Base-by-base conservation (phyloP, 441 rosid species). In the Gossypium lobatum region DNA sequence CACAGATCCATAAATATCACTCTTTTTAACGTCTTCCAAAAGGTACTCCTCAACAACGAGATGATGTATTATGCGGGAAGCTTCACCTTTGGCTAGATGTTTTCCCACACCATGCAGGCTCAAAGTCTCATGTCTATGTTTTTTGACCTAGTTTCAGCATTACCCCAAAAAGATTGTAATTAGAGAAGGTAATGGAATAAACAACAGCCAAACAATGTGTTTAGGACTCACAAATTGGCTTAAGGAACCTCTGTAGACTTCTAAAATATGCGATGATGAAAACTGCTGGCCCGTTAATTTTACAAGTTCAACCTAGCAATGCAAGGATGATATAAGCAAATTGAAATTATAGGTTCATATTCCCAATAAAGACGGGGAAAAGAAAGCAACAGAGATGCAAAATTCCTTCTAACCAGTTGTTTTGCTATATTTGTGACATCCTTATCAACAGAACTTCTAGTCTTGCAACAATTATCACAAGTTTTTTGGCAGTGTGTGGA, bases 101-200 rank as follows among this genome's bases (percentile, higher is more conserved):
- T 94, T 94, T 76, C 98, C 98, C 54, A 89, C 95, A 73, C 97
- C 97, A 85, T 94, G 97, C 69, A 92, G 81, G 42, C 85, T 88
- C 84, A 91, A 78, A 76, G 83, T 85, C 75, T 94, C 89, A 31
- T 94, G 97, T 76, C 91, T 85, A 70, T 91, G 87, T 83, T 80
- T 92, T 85, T 88, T 94, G 57, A 92, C 98, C 98, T 92, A 79
- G 65, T 78, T 73, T 76, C 76, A 63, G 42, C 57, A 77, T 66
- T 58, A 82, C 16, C 60, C 45, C 25, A 2, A 76, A 78, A 26
- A 73, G 28, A 52, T 55, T 48, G 52, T 34, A 71, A 61, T 63
- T 46, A 48, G 73, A 55, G 71, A 70, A 73, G 31, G 52, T 45
- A 59, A 73, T 39, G 31, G 52, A 48, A 25, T 65, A 73, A 77